A percentile compares a stretch with the other conserved stretches of the same genome.
Evolutionary conservation across 2,329 filamentous ascomycete species (phyloP).

Genomic region (Colletotrichum siamense): DNA sequence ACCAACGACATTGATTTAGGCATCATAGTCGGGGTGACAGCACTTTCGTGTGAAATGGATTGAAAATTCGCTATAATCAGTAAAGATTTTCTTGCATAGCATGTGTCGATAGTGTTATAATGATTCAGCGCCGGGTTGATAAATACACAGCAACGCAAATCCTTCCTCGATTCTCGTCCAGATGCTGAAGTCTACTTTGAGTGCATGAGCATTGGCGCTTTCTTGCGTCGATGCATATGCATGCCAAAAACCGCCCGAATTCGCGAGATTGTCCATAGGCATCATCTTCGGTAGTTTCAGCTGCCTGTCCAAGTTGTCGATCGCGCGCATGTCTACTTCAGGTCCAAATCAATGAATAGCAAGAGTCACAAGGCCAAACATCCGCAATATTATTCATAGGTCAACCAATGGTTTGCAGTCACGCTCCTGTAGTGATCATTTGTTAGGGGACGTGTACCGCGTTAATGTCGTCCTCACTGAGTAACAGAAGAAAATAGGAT

Average conservation of each 20-base stretch:
- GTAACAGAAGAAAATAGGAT: neutral
- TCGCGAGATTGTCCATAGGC: neutral
- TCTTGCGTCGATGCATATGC: neutral
- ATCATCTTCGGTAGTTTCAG: neutral
- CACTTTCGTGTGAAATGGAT: neutral
- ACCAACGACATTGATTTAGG: neutral
- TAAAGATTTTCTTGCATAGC: neutral
- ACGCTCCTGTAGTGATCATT: neutral
- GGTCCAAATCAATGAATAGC: neutral
- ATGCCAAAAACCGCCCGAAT: neutral
- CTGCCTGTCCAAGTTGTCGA: neutral
- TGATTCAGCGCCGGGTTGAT: neutral
- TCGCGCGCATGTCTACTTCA: neutral
- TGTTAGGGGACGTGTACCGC: neutral
- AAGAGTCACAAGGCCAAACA: neutral
- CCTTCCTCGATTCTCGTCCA: neutral
- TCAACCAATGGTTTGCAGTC: neutral
- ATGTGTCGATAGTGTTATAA: neutral
- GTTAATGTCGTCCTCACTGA: neutral
- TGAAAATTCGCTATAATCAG: neutral
- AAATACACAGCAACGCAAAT: neutral
- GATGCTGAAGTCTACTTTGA: neutral
- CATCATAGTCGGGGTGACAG: neutral
- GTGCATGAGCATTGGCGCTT: neutral
- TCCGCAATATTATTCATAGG: neutral